Evolutionary conservation across 2,329 filamentous ascomycete species (phyloP).

Genomic region (Orbilia javanica): DNA sequence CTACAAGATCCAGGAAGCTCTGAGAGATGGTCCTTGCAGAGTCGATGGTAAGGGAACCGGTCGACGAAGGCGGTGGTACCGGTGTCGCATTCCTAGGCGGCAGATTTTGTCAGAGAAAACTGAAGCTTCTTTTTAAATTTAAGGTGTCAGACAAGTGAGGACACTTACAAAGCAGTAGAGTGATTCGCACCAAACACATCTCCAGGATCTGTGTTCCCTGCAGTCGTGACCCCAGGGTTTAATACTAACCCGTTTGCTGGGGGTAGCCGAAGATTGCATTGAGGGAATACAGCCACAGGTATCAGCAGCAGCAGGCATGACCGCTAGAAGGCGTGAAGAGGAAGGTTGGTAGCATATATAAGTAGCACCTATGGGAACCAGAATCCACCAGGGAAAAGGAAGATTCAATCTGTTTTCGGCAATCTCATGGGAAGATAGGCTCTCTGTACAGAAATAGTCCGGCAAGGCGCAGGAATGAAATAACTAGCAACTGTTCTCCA

Average conservation of each 20-base stretch:
- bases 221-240: conserved; percentile 58
- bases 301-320: conserved; percentile 42
- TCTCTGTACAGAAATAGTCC: too few relatives aligned
- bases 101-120: neutral
- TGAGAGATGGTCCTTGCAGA: conserved; percentile 50
- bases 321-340: neutral
- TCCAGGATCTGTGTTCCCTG: conserved; percentile 54
- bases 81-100: conserved; percentile 51
- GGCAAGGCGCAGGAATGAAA: too few relatives aligned
- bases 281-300: conserved; percentile 29
- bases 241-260: conserved; percentile 50
- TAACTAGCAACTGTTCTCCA: neutral
- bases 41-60: conserved; percentile 47
- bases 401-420: conserved; percentile 8
- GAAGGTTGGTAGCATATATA: conserved; percentile 8
- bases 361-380: neutral
- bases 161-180: conserved; percentile 55
- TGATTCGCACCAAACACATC: conserved; percentile 56
- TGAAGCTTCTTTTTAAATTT: neutral
- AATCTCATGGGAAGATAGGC: neutral
- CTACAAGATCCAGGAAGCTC: conserved; percentile 37
- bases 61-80: conserved; percentile 55
- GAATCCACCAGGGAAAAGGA: neutral
- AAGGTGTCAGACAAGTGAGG: neutral
- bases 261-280: conserved; percentile 41